Conservation (phyloP, 352 stramenopile genomes). For the Globisporangium cylindrosporum region DNA sequence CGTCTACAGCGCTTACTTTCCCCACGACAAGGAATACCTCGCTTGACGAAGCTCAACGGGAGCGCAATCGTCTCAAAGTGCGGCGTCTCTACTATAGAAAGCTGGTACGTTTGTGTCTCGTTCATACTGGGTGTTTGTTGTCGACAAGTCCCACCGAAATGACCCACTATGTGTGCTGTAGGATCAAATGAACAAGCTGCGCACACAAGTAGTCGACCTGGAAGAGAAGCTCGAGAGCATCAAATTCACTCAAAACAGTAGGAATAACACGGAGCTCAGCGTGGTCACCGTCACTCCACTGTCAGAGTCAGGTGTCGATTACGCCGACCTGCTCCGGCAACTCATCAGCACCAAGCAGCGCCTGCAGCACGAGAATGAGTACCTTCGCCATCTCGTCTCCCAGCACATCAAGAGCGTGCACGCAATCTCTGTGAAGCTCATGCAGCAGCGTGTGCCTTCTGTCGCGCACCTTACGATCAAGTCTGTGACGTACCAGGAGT, state of each 20-base stretch:
- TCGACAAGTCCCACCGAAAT: too few relatives aligned
- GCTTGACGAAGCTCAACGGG: slow-evolving; percentile 11
- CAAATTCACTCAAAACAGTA: neutral
- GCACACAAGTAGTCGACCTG: slow-evolving; percentile 3
- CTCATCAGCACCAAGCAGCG: slow-evolving; percentile 1
- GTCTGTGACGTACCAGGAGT: slow-evolving; percentile 1
- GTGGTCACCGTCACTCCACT: too few relatives aligned
- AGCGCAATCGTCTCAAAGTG: slow-evolving; percentile 19
- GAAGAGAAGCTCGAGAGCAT: slow-evolving; percentile 2
- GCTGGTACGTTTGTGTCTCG: slow-evolving; percentile 7
- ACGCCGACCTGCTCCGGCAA: neutral
- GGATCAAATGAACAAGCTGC: slow-evolving; percentile 5
- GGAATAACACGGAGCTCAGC: neutral
- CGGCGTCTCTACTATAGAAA: slow-evolving; percentile 22
- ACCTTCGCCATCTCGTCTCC: neutral
- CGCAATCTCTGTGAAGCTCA: slow-evolving; percentile 1
- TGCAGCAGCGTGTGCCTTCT: neutral
- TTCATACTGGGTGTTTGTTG: too few relatives aligned
- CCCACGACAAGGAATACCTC: too few relatives aligned
- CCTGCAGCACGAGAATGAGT: slow-evolving; percentile 17
- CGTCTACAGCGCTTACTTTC: too few relatives aligned
- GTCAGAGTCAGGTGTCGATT: neutral
- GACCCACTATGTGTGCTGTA: too few relatives aligned
- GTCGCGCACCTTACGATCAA: slow-evolving; percentile 6
- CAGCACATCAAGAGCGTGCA: neutral